These are phyloP conservation scores for Saitozyma podzolica DNA, from an alignment of 768 basidiomycete genomes.

Conservation along the genomic window DNA sequence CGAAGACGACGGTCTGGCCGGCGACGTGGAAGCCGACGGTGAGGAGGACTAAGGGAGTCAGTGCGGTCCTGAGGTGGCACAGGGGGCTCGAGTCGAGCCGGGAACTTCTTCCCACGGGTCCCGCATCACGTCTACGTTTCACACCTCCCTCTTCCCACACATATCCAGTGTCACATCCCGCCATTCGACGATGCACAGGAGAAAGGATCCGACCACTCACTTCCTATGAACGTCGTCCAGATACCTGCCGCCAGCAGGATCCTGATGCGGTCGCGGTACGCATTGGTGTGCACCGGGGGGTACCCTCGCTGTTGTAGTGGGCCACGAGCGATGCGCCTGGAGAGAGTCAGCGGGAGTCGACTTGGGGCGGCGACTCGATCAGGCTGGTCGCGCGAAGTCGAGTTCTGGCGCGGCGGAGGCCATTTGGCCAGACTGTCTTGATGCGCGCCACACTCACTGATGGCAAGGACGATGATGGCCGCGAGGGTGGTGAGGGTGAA, in stretches of 20 bases:
- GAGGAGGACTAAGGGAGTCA: constrained; percentile 39
- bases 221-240: constrained; percentile 38
- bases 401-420: constrained; percentile 15
- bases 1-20: constrained; percentile 42
- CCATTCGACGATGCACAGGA: too few species aligned
- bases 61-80: not conserved
- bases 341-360: not conserved
- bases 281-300: constrained; percentile 27
- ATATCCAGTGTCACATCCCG: too few species aligned
- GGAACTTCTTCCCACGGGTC: not conserved
- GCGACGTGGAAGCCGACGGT: constrained; percentile 45
- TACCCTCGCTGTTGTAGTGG: constrained; percentile 37
- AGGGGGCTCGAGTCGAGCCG: not conserved
- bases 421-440: constrained; percentile 29
- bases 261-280: constrained; percentile 51
- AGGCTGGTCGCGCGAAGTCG: not conserved
- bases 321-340: constrained; percentile 28
- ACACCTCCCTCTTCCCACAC: too few species aligned
- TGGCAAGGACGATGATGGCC: constrained; percentile 46
- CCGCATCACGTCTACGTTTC: too few species aligned
- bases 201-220: constrained; percentile 31
- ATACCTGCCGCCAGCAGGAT: constrained; percentile 47
- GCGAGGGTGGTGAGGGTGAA: constrained; percentile 42
- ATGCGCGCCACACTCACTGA: constrained; percentile 18
- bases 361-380: not conserved